Evolutionary conservation across 2,329 filamentous ascomycete genomes (phyloP), one percentile per base, ranked within the genome.

Genomic region (Paecilomyces sp.): DNA sequence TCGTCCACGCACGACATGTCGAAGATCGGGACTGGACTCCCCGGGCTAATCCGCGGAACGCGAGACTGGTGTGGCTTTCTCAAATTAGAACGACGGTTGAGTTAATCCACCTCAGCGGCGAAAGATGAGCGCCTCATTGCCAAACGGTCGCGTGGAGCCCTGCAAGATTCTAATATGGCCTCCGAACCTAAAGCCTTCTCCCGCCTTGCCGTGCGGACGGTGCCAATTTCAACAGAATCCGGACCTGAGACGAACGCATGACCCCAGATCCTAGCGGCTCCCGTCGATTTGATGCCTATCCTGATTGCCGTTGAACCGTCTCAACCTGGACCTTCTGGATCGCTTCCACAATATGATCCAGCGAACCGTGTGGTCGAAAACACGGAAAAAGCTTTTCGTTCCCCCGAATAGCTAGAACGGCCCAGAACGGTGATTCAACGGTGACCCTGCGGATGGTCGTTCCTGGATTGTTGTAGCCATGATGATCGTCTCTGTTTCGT

Each of bases 1-100:
- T 53, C 51, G 51, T 53, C 51, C 51, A 53, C 51, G 51, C 51
- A 53, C 24, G 51, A 53, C 51, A 53, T 53, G 51, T 53, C 51
- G 51, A 53, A 53, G 51, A 53, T 53, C 51, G 51, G 50, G 28
- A 15, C 28, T 53, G 13, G 28, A 18, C n/a, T 47, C 51, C 51
- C 51, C 51, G 28, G 51, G 22, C 51, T 53, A 53, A 25, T 22
- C 51, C 51, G 51, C 15, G 51, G 41, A 22, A 47, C 31, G 41
- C n/a, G 13, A 47, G 41, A 47, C n/a, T n/a, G 36, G 36, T 15
- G 36, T 41, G n/a, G 41, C 41, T 47, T 47, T 47, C 41, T 47
- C 41, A 47, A 47, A 47, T 47, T 47, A 47, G 41, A 47, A 47
- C n/a, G 41, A 47, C 18, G 15, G 41, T 47, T 47, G n/a, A 47